Conservation (phyloP, 148 eudicot genomes). For the Agrostemma githago region DNA sequence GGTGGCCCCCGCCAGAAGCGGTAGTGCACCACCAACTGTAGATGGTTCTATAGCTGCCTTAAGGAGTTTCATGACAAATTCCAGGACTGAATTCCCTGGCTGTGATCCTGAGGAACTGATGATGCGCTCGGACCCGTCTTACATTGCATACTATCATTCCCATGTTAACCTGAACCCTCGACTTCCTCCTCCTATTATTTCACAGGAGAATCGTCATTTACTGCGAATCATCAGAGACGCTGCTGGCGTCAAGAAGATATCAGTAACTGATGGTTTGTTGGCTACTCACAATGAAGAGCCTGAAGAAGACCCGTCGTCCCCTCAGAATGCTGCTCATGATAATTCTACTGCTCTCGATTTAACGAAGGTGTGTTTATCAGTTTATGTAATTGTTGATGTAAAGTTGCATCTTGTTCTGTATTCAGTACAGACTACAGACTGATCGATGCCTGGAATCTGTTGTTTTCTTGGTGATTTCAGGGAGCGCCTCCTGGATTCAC, state of each 20-base stretch:
- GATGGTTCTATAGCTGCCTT: constrained; percentile 35
- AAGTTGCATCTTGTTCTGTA: background rate
- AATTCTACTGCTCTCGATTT: constrained; percentile 6
- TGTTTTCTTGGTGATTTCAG: constrained; percentile 23
- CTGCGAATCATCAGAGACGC: constrained; percentile 21
- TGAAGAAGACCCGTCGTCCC: constrained; percentile 23
- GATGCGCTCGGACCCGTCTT: constrained; percentile 51
- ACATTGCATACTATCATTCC: constrained; percentile 49
- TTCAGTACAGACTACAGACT: background rate
- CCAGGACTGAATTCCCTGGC: constrained; percentile 20
- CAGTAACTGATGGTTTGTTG: constrained; percentile 21
- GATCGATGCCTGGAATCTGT: constrained; percentile 4
- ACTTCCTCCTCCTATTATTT: constrained; percentile 59
- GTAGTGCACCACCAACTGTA: constrained; percentile 44
- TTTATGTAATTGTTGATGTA: background rate
- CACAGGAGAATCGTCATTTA: constrained; percentile 46
- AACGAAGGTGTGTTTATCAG: constrained; percentile 36
- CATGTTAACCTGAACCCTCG: constrained; percentile 61
- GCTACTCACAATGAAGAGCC: constrained; percentile 35
- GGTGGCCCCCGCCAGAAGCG: constrained; percentile 35
- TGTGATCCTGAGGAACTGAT: constrained; percentile 42
- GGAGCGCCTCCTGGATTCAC: constrained; percentile 18
- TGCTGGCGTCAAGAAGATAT: constrained; percentile 18
- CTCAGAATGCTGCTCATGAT: constrained; percentile 10
- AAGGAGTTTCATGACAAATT: constrained; percentile 18